Evolutionary conservation across 495 filamentous ascomycete genomes (phyloP), one percentile per base, ranked within the genome.

Genomic region (Staphylotrichum longicolle): DNA sequence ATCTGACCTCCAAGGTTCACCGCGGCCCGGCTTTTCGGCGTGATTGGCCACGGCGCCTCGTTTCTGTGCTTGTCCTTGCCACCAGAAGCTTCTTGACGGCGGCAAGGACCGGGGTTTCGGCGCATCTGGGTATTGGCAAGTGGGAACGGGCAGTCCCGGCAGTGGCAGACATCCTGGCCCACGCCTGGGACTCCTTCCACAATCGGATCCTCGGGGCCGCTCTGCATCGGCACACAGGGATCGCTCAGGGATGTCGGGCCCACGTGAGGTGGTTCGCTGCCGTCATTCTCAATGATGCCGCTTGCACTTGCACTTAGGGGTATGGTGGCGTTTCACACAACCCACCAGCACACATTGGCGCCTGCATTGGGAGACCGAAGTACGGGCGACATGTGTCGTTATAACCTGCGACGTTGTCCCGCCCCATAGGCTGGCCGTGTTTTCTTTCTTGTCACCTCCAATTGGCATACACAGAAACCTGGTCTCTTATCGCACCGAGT

Each of bases 271-370:
- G 40, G 45, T 12, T 55, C 46, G 27, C 46, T 61, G 54, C 57
- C 52, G 65, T 62, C 65, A 64, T 61, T 55, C 35, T 57, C 45
- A 34, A 20, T 33, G 54, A 55, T n/a, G 46, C 56, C 65, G 81
- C 77, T 69, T 81, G 73, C 67, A 86, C 82, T 77, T 88, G 85
- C 85, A 85, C 83, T 88, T 87, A 85, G 81, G 77, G 82, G 83
- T 79, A 77, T 83, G 83, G 79, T 74, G 72, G 61, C 63, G 68
- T 52, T 57, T 55, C 53, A 52, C 52, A 9, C 41, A 56, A 46
- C 59, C 50, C 60, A 62, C 60, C 30, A 42, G 32, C 5, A 45
- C 45, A 5, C 34, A 35, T 41, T 44, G 41, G 14, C 45, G 11
- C n/a, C 46, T 44, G 46, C 45, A 58, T 40, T 20, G 5, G 45